Percentiles rank a stretch among this genome's conserved stretches.
phyloP scores from a whole-genome alignment of 495 filamentous ascomycete genomes.

The Cercophora scortea region DNA sequence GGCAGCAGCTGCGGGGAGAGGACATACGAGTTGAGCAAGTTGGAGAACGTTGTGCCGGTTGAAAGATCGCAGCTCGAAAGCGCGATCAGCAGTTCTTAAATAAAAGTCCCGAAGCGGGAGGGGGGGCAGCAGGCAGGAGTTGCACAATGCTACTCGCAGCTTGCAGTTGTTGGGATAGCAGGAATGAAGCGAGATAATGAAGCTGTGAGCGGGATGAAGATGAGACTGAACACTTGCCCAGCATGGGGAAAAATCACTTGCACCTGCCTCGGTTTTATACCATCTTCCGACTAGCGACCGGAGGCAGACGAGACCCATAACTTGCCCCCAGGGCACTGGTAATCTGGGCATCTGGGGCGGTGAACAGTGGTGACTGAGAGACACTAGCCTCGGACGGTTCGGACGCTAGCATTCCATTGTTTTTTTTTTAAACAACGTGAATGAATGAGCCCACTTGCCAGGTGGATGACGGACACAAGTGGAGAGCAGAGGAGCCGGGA shows the following conservation, averaged over 20 bases:
- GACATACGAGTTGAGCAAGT: conserved; percentile 78
- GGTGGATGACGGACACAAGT: too few species aligned
- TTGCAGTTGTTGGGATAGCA: too few species aligned
- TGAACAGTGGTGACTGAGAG: background rate
- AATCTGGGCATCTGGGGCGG: background rate
- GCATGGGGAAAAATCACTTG: too few species aligned
- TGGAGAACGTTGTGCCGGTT: conserved; percentile 83
- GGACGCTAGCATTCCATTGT: conserved; percentile 3
- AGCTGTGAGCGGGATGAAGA: too few species aligned
- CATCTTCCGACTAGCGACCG: too few species aligned
- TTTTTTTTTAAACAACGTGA: background rate
- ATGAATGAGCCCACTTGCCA: background rate
- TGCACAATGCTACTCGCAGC: background rate
- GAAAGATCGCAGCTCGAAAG: conserved; percentile 47
- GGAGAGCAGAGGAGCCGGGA: too few species aligned
- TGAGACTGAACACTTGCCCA: too few species aligned
- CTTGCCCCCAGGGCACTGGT: background rate
- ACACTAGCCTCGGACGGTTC: conserved; percentile 7
- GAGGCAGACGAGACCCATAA: too few species aligned
- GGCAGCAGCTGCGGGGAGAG: background rate
- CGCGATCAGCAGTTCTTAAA: conserved; percentile 34
- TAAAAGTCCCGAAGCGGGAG: background rate
- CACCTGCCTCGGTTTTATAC: too few species aligned
- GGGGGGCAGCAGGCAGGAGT: background rate
- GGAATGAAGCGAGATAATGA: too few species aligned